Evolutionary conservation across 345 rosid genomes (phyloP).

Genomic region (Dipteronia dyeriana): DNA sequence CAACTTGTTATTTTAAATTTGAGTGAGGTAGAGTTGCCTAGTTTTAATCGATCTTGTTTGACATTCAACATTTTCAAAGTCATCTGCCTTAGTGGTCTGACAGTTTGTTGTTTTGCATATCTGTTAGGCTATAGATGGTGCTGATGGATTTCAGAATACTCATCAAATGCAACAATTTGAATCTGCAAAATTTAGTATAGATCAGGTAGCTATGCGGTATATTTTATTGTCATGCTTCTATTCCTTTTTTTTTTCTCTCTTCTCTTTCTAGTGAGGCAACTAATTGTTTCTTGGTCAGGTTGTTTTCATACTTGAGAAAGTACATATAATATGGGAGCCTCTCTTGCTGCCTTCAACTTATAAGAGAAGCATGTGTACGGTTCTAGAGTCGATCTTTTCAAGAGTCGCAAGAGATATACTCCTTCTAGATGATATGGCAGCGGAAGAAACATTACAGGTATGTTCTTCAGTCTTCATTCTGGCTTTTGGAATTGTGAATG

Average conservation of each 20-base stretch:
- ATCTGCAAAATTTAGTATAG: constrained; percentile 84
- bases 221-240: constrained; percentile 15
- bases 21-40: constrained; percentile 58
- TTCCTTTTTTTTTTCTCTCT: constrained; percentile 7
- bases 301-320: constrained; percentile 88
- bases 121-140: constrained; percentile 79
- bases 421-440: constrained; percentile 92
- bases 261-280: constrained; percentile 15
- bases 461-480: constrained; percentile 2
- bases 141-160: constrained; percentile 93
- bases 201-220: constrained; percentile 58
- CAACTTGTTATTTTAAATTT: constrained; percentile 67
- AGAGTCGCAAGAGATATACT: constrained; percentile 75
- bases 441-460: constrained; percentile 96
- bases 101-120: constrained; percentile 6
- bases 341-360: constrained; percentile 73
- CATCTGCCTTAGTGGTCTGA: neutral
- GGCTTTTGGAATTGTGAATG: constrained; percentile 9
- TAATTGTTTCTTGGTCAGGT: constrained; percentile 48
- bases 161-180: constrained; percentile 79
- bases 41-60: constrained; percentile 11
- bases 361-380: constrained; percentile 77
- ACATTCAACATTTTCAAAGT: constrained; percentile 3
- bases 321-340: constrained; percentile 91
- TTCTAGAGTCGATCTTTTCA: constrained; percentile 79